Conservation (phyloP, 176 grass and related monocot species). For the Stipa capillata region DNA sequence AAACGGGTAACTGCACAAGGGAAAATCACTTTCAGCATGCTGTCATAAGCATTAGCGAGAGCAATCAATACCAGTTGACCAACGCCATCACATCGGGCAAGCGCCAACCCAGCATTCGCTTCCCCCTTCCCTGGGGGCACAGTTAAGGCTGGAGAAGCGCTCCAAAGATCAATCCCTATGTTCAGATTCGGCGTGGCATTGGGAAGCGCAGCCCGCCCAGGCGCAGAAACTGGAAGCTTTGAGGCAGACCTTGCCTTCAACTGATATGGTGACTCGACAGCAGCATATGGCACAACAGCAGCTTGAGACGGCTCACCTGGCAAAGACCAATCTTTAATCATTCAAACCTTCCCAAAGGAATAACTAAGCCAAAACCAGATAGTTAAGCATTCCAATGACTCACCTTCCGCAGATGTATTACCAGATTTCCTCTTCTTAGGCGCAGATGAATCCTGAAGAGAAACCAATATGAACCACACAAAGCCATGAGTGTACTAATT, state of each 20-base stretch:
- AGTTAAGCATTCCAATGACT: constrained; percentile 11
- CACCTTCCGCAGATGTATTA: constrained; percentile 57
- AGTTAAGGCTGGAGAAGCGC: constrained; percentile 44
- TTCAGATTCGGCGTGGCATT: constrained; percentile 60
- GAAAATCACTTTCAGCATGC: neutral
- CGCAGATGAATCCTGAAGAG: constrained; percentile 55
- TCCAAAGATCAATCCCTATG: constrained; percentile 89
- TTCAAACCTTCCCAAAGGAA: neutral
- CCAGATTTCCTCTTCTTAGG: constrained; percentile 75
- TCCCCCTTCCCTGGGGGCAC: constrained; percentile 38
- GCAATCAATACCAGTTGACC: constrained; percentile 17
- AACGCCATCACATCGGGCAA: constrained; percentile 19
- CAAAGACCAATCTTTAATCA: constrained; percentile 11
- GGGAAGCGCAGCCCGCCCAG: constrained; percentile 61
- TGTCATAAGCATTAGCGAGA: neutral
- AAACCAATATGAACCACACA: constrained; percentile 30
- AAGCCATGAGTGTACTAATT: constrained; percentile 14
- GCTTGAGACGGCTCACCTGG: constrained; percentile 54
- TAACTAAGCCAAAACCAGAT: neutral
- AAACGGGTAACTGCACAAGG: neutral
- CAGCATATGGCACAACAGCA: constrained; percentile 27
- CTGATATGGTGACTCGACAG: constrained; percentile 34
- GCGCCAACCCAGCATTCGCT: constrained; percentile 19
- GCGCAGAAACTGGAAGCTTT: constrained; percentile 94
- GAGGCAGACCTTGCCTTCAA: constrained; percentile 56